phyloP scores from a whole-genome alignment of 257 asterid species.

The Rehmannia glutinosa region DNA sequence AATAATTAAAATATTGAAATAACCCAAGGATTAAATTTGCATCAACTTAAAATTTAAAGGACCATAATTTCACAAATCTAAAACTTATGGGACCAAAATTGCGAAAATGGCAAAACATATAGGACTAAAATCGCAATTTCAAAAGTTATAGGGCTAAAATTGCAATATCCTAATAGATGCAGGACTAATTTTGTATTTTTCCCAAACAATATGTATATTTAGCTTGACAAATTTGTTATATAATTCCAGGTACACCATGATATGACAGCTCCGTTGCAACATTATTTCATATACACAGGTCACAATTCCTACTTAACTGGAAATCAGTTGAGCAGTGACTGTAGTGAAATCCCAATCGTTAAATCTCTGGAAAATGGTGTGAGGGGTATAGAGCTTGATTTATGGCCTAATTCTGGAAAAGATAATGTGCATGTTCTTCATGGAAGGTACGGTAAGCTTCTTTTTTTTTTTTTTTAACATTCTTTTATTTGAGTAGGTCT shows the following conservation, averaged over 20 bases:
- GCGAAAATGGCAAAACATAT: no score
- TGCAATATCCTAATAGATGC: no score
- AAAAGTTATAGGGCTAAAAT: no score
- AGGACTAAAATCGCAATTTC: no score
- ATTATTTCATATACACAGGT: conserved; percentile 90
- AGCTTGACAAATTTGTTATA: conserved; percentile 21
- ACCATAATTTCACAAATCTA: no score
- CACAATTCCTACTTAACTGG: conserved; percentile 95
- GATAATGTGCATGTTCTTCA: conserved; percentile 85
- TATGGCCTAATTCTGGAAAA: conserved; percentile 85
- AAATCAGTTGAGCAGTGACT: conserved; percentile 86
- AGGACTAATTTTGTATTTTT: no score
- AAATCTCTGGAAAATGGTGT: conserved; percentile 85
- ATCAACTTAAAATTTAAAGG: no score
- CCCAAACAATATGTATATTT: no score
- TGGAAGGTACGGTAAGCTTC: conserved; percentile 72
- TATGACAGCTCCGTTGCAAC: conserved; percentile 95
- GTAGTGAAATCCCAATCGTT: conserved; percentile 80
- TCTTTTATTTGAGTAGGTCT: no score
- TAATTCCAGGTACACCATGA: conserved; percentile 89
- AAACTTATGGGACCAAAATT: no score
- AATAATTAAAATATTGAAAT: no score
- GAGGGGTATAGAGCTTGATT: conserved; percentile 85
- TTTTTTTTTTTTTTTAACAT: background rate
- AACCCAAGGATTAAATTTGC: no score